Evolutionary conservation across 805 yeast genomes (phyloP).

Genomic region (Myxozyma neglecta): DNA sequence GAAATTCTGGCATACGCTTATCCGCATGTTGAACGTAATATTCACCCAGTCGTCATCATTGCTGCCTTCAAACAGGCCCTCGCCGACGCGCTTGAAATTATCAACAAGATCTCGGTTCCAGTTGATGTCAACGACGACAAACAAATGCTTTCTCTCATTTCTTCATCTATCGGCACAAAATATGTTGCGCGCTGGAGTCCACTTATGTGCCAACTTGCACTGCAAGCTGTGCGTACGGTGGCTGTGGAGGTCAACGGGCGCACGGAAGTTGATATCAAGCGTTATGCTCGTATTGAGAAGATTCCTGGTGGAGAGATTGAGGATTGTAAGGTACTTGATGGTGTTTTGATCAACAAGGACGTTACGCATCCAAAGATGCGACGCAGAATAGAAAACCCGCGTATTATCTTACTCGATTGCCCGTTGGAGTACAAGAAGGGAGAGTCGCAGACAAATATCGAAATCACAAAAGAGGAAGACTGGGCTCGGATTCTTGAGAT

Average conservation of each 20-base stretch:
- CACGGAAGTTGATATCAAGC: constrained; percentile 82
- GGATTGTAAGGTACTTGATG: constrained; percentile 84
- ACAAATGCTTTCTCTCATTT: constrained; percentile 82
- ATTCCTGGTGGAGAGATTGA: constrained; percentile 97
- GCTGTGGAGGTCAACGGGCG: constrained; percentile 55
- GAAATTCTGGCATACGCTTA: constrained; percentile 93
- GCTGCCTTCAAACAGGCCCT: constrained; percentile 91
- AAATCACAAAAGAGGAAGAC: constrained; percentile 92
- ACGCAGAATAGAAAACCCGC: constrained; percentile 83
- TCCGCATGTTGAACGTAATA: constrained; percentile 87
- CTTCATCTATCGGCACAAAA: constrained; percentile 94
- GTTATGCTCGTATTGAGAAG: constrained; percentile 91
- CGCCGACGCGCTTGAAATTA: constrained; percentile 83
- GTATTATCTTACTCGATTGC: constrained; percentile 86
- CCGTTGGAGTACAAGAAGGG: constrained; percentile 98
- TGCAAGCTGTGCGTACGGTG: constrained; percentile 85
- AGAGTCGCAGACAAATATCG: constrained; percentile 97
- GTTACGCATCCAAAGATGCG: constrained; percentile 99
- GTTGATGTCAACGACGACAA: constrained; percentile 80
- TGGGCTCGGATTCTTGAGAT: constrained; percentile 94
- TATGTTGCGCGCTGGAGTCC: constrained; percentile 88
- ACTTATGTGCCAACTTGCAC: constrained; percentile 84
- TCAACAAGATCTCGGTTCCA: constrained; percentile 77
- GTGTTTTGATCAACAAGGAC: constrained; percentile 91
- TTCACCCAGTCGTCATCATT: constrained; percentile 95